Conservation (phyloP, 306 rosid species). For the Pueraria montana region DNA sequence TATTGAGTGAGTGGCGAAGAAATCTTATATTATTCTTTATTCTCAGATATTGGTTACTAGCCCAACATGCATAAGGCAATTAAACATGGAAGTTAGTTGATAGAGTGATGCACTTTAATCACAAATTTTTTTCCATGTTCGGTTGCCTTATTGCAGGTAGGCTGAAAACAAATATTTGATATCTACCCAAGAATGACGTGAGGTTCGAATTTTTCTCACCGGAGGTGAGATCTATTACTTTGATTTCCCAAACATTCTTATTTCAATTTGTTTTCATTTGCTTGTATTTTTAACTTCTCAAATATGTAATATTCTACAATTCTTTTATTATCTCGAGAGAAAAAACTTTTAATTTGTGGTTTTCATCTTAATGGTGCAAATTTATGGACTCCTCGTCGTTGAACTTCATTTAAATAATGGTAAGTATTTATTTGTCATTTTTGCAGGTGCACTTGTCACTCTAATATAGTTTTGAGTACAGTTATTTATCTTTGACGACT, state of each 20-base stretch:
- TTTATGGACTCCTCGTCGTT: not conserved
- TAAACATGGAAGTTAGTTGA: not conserved
- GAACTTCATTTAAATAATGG: too few relatives aligned
- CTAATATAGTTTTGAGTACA: too few relatives aligned
- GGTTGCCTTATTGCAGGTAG: slow-evolving; percentile 23
- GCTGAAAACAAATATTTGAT: not conserved
- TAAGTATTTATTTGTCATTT: too few relatives aligned
- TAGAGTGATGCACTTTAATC: not conserved
- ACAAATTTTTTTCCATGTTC: not conserved
- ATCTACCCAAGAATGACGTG: not conserved
- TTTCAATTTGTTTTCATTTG: not conserved
- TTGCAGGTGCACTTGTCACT: too few relatives aligned
- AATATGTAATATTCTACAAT: not conserved
- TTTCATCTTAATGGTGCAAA: not conserved
- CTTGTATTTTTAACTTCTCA: not conserved
- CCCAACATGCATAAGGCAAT: not conserved
- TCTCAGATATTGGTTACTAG: not conserved
- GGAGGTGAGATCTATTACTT: not conserved
- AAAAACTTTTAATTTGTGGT: not conserved
- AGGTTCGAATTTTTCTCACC: not conserved
- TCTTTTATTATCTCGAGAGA: not conserved
- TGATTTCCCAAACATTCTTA: not conserved
- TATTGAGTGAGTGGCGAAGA: not conserved
- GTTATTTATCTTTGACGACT: too few relatives aligned
- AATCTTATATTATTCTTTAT: not conserved